Evolutionary conservation across 2,329 filamentous ascomycete species (phyloP), one percentile per base, ranked within the genome.

Genomic region (Penicillium capsulatum): DNA sequence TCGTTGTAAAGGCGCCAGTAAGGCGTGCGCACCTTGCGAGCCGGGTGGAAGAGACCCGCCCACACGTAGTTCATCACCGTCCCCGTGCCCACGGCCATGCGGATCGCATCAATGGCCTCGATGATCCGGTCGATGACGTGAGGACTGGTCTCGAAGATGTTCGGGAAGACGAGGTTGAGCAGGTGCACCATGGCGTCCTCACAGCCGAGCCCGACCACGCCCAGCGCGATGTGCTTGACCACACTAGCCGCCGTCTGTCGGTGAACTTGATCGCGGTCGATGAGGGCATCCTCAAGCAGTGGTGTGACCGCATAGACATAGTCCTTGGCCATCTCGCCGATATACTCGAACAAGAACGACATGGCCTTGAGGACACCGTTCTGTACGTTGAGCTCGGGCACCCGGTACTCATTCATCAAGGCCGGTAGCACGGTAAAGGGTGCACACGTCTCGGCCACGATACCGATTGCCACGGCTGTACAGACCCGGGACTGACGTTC

Each of bases 251-350:
- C 92, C 1, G 92, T 98, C 66, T 98, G 92, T 17, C 92, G 83
- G 69, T 98, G 92, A 1, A 98, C 92, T 69, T 98, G 92, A 65
- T 98, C 92, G 46, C 92, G 84, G 66, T 98, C 92, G 67, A 96
- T 96, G 46, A 98, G 81, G 2, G 94, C 92, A 61, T 98, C 92
- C 63, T 98, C 92, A 2, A 98, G 81, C 7, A 98, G 74, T 5
- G 92, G 92, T 2, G 90, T 96, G 22, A 98, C 90, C 13, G 94
- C 92, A 60, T 98, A 98, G 61, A 98, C 92, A 64, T 98, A 98
- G 67, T 98, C 92, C 70, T 97, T 98, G 49, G 89, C 88, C 92
- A 98, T 97, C 68, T 98, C 92, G 48, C 92, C 92, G 64, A 98
- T 98, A 69, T 98, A 98, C 63, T 98, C 92, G 61, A 97, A 98